Evolutionary conservation across 1,284 basidiomycete genomes (phyloP), one percentile per base, ranked within the genome.

Genomic region (Naganishia sp.): DNA sequence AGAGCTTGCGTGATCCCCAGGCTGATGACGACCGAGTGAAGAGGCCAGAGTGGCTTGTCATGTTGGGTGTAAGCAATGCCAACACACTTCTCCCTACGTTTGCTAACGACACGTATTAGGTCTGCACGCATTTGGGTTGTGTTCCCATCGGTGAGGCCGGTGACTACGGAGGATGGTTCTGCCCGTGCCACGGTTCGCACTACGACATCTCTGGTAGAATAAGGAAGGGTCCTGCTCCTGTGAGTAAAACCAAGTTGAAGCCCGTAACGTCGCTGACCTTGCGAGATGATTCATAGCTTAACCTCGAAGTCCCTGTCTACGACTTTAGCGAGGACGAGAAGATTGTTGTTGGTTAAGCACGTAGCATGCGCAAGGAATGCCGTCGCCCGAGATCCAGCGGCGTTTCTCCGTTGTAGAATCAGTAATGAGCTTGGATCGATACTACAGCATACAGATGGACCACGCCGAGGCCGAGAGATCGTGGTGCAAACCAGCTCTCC

Each of bases 131-230:
- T 83, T 83, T 99, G 72, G 64, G 96, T 81, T 99, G 96, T 84
- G 96, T 99, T 63, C 96, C 96, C 71, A 98, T 99, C 72, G 83
- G 92, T 73, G 94, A 98, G 82, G 90, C 94, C 69, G 94, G 95
- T 80, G 95, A 99, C 81, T 99, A 86, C 79, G 94, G 94, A 82
- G 95, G 94, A 81, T 97, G 94, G 94, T 95, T 95, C 87, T 94
- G 91, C 84, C 92, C 92, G 65, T 96, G 93, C 85, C 95, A 99
- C 82, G 95, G 96, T 79, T 98, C 94, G 67, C 94, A 98, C 81
- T 96, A 98, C 82, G 92, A 80, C 71, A 79, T 80, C 66, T 81
- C 92, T 74, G 94, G 94, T 72, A 92, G 94, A 81, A 88, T 89
- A 75, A 90, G 94, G 79, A 93, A 94, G 81, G 94, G 94, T 69